A percentile compares a stretch with the other conserved stretches of the same genome.
Evolutionary conservation across 768 basidiomycete genomes (phyloP).

Genomic region (Trametes punicea): DNA sequence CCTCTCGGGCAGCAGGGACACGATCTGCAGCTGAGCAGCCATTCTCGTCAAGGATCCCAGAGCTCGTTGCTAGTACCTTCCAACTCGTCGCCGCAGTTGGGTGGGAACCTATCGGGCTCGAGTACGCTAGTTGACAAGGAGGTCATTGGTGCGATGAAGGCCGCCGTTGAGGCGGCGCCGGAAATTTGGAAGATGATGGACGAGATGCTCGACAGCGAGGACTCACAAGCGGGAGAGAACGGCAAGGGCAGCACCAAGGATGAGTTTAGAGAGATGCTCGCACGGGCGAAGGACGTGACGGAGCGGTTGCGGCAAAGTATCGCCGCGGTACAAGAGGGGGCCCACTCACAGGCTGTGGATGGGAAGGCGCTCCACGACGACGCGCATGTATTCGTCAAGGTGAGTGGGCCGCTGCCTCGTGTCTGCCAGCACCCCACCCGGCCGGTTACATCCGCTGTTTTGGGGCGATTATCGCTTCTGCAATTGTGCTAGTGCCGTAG

Average conservation of each 20-base stretch:
- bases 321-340: constrained; percentile 52
- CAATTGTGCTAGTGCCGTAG: background rate
- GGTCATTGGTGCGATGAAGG: constrained; percentile 72
- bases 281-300: constrained; percentile 63
- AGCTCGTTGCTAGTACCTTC: constrained; percentile 40
- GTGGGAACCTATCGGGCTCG: constrained; percentile 51
- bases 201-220: constrained; percentile 53
- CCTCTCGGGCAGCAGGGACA: constrained; percentile 14
- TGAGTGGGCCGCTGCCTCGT: constrained; percentile 32
- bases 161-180: constrained; percentile 76
- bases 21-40: constrained; percentile 32
- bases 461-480: background rate
- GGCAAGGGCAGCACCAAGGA: constrained; percentile 21
- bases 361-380: constrained; percentile 68
- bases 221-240: constrained; percentile 32
- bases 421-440: background rate
- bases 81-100: constrained; percentile 39
- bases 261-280: constrained; percentile 52
- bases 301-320: constrained; percentile 58
- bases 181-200: constrained; percentile 81
- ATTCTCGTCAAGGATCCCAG: constrained; percentile 45
- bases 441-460: background rate
- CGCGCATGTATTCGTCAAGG: constrained; percentile 81
- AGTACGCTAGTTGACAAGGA: constrained; percentile 73
- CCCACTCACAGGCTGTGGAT: constrained; percentile 42